phyloP scores from a whole-genome alignment of 2,329 filamentous ascomycete species.

The Colletotrichum sp. region DNA sequence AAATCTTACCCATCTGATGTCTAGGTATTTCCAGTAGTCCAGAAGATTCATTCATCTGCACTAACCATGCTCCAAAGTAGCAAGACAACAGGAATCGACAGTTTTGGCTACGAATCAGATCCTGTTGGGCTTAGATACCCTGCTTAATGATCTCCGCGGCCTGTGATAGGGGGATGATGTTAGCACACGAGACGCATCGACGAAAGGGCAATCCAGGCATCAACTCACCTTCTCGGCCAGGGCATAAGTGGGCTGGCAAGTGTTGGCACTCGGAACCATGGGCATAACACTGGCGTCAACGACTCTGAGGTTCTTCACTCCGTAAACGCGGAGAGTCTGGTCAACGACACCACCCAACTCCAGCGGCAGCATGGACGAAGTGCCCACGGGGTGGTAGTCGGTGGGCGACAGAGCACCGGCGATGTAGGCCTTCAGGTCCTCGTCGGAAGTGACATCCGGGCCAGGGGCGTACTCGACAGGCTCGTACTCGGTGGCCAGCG shows the following conservation, averaged over 20 bases:
- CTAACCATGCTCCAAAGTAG: neutral
- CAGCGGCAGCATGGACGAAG: conserved; percentile 51
- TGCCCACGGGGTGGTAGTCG: conserved; percentile 51
- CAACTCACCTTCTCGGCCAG: conserved; percentile 35
- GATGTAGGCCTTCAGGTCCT: conserved; percentile 31
- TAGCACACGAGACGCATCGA: neutral
- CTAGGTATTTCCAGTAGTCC: neutral
- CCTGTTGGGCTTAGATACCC: neutral
- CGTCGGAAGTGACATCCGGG: conserved; percentile 33
- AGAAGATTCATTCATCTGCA: neutral
- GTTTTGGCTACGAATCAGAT: neutral
- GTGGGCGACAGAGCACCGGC: conserved; percentile 22
- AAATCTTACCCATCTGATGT: neutral
- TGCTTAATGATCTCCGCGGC: conserved; percentile 8
- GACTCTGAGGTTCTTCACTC: conserved; percentile 30
- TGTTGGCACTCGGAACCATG: conserved; percentile 31
- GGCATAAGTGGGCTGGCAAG: conserved; percentile 38
- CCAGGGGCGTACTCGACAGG: conserved; percentile 39
- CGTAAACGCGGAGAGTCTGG: conserved; percentile 32
- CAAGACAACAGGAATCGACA: neutral
- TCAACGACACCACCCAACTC: conserved; percentile 39
- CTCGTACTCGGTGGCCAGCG: conserved; percentile 32
- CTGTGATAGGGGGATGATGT: neutral
- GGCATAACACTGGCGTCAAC: conserved; percentile 36
- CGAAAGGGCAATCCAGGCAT: neutral